phyloP scores from a whole-genome alignment of 441 rosid species.

The Macaranga tanarius region DNA sequence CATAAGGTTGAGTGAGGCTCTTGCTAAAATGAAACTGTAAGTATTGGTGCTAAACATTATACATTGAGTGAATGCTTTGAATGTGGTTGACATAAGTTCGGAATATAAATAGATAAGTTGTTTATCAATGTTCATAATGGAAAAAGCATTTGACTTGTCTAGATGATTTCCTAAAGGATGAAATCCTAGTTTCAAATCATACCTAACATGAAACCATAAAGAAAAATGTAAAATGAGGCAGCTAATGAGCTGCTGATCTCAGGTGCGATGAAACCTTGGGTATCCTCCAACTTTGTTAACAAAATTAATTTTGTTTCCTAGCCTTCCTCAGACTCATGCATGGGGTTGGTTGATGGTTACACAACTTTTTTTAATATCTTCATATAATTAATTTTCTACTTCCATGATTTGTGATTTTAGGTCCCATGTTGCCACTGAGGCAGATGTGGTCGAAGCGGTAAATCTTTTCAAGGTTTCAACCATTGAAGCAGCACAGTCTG shows the following conservation, averaged over 20 bases:
- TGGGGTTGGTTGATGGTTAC: background rate
- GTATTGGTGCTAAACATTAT: slow-evolving; percentile 29
- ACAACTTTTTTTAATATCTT: background rate
- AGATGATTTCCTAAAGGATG: background rate
- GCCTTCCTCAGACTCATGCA: background rate
- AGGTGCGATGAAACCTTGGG: background rate
- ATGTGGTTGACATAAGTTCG: background rate
- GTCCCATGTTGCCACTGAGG: slow-evolving; percentile 88
- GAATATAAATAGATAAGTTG: background rate
- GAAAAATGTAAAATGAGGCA: background rate
- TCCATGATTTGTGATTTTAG: slow-evolving; percentile 32
- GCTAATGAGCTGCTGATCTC: background rate
- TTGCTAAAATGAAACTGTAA: slow-evolving; percentile 95
- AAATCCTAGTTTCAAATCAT: background rate
- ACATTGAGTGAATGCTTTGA: background rate
- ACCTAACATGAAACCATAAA: background rate
- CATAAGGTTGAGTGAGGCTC: slow-evolving; percentile 84
- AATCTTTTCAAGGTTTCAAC: slow-evolving; percentile 89
- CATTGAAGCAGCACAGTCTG: slow-evolving; percentile 95
- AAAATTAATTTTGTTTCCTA: too few species aligned
- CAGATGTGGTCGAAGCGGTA: slow-evolving; percentile 82
- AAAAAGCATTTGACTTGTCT: slow-evolving; percentile 3
- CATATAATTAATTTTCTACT: background rate
- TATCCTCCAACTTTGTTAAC: background rate
- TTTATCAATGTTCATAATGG: background rate